These are phyloP conservation scores for Lachancea waltii DNA, from an alignment of 805 yeast genomes.

Conservation along the genomic window DNA sequence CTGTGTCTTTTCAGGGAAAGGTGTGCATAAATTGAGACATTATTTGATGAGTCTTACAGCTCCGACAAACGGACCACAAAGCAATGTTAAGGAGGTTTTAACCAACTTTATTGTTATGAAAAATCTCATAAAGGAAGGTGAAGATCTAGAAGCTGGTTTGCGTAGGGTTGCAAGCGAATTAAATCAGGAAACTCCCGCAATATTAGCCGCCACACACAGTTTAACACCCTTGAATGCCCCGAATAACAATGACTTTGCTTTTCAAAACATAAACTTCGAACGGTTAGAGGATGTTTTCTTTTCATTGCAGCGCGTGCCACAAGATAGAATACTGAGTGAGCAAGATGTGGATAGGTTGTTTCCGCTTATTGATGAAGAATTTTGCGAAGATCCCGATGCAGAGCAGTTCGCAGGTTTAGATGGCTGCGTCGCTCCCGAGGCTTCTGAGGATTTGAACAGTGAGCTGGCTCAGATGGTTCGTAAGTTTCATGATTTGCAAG, in stretches of 20 bases:
- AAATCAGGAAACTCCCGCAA: constrained; percentile 32
- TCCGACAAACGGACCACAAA: constrained; percentile 32
- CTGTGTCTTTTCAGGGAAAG: constrained; percentile 90
- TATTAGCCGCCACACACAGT: constrained; percentile 30
- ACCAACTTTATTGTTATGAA: constrained; percentile 27
- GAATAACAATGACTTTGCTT: constrained; percentile 24
- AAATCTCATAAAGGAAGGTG: constrained; percentile 22
- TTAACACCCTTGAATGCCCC: constrained; percentile 27
- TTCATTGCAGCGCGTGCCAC: constrained; percentile 15
- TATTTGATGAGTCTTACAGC: constrained; percentile 45
- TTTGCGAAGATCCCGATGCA: constrained; percentile 30
- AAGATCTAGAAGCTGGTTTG: constrained; percentile 25
- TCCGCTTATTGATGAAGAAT: constrained; percentile 23
- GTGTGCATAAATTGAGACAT: constrained; percentile 69
- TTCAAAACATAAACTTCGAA: constrained; percentile 30
- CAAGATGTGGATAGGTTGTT: constrained; percentile 21
- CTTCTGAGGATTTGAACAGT: constrained; percentile 22
- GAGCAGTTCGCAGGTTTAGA: constrained; percentile 27
- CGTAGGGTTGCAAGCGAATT: constrained; percentile 25
- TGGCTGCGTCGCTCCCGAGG: constrained; percentile 29
- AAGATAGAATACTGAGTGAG: constrained; percentile 12
- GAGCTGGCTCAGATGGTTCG: constrained; percentile 30
- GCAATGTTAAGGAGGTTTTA: constrained; percentile 28
- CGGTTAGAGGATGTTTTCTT: constrained; percentile 25
- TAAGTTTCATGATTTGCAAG: constrained; percentile 28